Conservation (phyloP, 2,329 filamentous ascomycete species). For the Fusarium acutatum region DNA sequence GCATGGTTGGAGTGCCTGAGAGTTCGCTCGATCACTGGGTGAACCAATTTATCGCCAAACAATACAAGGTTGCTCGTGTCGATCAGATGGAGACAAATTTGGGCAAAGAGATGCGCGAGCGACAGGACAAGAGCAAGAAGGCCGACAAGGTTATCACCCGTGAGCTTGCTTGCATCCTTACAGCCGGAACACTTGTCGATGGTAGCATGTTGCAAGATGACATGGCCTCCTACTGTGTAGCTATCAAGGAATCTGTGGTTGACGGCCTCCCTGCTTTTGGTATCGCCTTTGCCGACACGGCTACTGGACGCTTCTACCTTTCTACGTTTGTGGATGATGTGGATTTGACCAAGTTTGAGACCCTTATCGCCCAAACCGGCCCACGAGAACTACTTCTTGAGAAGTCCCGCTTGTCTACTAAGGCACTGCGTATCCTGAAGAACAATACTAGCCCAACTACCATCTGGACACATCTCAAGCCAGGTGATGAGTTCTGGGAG, state of each 20-base stretch:
- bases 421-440: slow-evolving; percentile 90
- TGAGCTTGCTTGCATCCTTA: slow-evolving; percentile 90
- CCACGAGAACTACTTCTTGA: slow-evolving; percentile 91
- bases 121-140: slow-evolving; percentile 75
- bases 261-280: slow-evolving; percentile 86
- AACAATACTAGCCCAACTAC: slow-evolving; percentile 94
- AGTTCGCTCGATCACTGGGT: slow-evolving; percentile 97
- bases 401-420: slow-evolving; percentile 86
- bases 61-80: slow-evolving; percentile 95
- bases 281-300: slow-evolving; percentile 92
- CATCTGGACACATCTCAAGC: slow-evolving; percentile 93
- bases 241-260: slow-evolving; percentile 84
- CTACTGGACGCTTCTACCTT: slow-evolving; percentile 94
- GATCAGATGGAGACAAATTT: slow-evolving; percentile 97
- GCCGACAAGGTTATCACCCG: slow-evolving; percentile 93
- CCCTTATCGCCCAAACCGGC: slow-evolving; percentile 89
- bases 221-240: slow-evolving; percentile 95
- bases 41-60: slow-evolving; percentile 97
- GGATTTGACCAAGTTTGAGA: slow-evolving; percentile 97
- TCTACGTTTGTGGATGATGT: slow-evolving; percentile 91
- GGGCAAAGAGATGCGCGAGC: slow-evolving; percentile 98
- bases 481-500: slow-evolving; percentile 89
- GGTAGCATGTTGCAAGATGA: slow-evolving; percentile 97
- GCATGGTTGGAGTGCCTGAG: slow-evolving; percentile 98
- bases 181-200: slow-evolving; percentile 91